A percentile compares a stretch with the other conserved stretches of the same genome.
Conservation (phyloP, 106 monocot species). For the Apostasia shenzhenica region DNA sequence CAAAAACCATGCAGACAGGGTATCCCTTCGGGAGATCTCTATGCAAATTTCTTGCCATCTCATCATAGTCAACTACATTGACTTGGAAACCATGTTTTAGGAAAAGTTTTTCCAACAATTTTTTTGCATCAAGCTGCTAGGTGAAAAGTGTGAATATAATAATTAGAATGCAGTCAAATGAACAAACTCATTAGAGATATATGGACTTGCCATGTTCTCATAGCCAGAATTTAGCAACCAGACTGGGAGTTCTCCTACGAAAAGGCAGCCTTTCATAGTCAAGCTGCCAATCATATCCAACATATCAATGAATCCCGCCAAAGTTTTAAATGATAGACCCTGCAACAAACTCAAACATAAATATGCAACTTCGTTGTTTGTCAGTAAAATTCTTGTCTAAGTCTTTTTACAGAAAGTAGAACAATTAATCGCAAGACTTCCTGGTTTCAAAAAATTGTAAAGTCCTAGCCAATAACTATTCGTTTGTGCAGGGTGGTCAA, state of each 20-base stretch:
- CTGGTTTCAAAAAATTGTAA: too few relatives aligned
- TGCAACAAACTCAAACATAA: conserved; percentile 20
- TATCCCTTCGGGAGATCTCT: conserved; percentile 13
- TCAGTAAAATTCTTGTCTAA: not conserved
- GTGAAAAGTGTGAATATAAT: conserved; percentile 6
- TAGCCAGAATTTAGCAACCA: conserved; percentile 23
- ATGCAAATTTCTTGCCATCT: conserved; percentile 32
- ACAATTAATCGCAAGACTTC: too few relatives aligned
- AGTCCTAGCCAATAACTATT: too few relatives aligned
- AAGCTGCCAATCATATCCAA: conserved; percentile 55
- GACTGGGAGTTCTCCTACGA: conserved; percentile 62
- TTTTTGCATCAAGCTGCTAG: conserved; percentile 18
- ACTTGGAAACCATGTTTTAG: conserved; percentile 55
- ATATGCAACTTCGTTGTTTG: not conserved
- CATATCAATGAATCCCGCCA: conserved; percentile 34
- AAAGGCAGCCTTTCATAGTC: conserved; percentile 75
- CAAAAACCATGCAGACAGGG: conserved; percentile 32
- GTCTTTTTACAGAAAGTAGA: not conserved
- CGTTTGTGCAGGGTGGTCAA: too few relatives aligned
- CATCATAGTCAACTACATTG: conserved; percentile 28
- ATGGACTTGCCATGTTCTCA: conserved; percentile 24
- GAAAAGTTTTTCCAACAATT: conserved; percentile 41
- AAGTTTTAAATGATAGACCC: conserved; percentile 58
- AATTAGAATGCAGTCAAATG: not conserved
- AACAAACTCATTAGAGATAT: not conserved